A percentile compares a stretch with the other conserved stretches of the same genome.
phyloP scores from a whole-genome alignment of 164 flowering plant genomes.

The Tetracentron sinense region DNA sequence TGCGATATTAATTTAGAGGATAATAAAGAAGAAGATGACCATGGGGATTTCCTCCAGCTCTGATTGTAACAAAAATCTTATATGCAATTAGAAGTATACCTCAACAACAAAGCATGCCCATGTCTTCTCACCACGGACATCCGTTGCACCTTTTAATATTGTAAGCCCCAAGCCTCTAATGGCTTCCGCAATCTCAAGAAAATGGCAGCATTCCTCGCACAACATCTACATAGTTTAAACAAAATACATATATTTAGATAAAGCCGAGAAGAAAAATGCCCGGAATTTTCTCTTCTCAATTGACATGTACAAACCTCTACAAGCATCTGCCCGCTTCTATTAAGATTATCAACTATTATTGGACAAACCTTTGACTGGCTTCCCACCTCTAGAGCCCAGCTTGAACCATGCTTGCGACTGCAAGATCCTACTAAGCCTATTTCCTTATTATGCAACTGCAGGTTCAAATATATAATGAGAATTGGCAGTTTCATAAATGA shows the following conservation, averaged over 20 bases:
- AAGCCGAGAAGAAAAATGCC: background rate
- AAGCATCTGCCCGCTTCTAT: conserved; percentile 68
- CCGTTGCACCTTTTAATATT: conserved; percentile 64
- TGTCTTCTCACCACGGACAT: conserved; percentile 54
- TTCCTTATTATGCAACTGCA: conserved; percentile 50
- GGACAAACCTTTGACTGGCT: conserved; percentile 59
- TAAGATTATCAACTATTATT: conserved; percentile 64
- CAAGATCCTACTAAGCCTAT: conserved; percentile 32
- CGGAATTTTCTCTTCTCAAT: background rate
- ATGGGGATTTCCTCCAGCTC: background rate
- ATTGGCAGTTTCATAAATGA: background rate
- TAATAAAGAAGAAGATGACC: no score
- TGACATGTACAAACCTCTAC: conserved; percentile 51
- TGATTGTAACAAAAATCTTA: background rate
- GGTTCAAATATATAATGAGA: conserved; percentile 8
- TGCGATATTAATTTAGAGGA: no score
- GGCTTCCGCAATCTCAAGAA: conserved; percentile 73
- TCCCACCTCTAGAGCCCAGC: conserved; percentile 86
- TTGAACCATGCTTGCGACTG: conserved; percentile 59
- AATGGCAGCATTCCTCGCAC: conserved; percentile 64
- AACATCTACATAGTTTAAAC: conserved; percentile 49
- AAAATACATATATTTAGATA: conserved; percentile 2
- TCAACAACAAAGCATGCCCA: conserved; percentile 83
- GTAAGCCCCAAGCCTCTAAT: conserved; percentile 66
- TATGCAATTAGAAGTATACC: conserved; percentile 32